Base-by-base conservation (phyloP, 257 asterid genomes). In the Rhazya stricta region DNA sequence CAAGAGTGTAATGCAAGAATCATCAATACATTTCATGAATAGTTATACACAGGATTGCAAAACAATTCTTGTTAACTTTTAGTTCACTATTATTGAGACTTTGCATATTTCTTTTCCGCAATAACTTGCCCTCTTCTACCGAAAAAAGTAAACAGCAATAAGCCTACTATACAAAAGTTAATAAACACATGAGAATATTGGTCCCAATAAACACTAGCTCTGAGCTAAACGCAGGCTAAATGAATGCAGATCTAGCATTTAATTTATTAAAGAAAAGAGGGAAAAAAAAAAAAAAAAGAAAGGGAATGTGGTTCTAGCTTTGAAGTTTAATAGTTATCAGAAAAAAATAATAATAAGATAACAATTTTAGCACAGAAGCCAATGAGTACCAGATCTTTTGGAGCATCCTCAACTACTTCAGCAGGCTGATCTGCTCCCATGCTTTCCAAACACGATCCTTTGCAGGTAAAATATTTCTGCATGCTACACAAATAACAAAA, bases 401-500 rank as follows among this genome's bases (percentile, higher is more conserved):
- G 97, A 51, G 96, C 97, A 86, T 90, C 96, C 67, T 85, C 90
- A 77, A 84, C 93, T 78, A 90, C 96, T 87, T 91, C 96, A 78
- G 98, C 98, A 41, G 97, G 98, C 66, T 94, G 98, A 79, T 94
- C 98, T 53, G 96, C 85, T 83, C 96, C 96, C 43, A 84, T 79
- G 54, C 98, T 93, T 18, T 89, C 84, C 86, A 86, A 78, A 78
- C 98, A 94, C 56, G 86, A 79, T 62, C 89, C 96, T 82, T 90
- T 90, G 81, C 98, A 91, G 86, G 86, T 88, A 90, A 94, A 83
- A 69, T 94, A 88, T 82, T 85, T 91, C 74, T 89, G 84, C 81
- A 94, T 84, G 54, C 96, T 91, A 72, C 27, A 74, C 71, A 62
- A 56, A 66, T 58, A 50, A 82, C 56, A 61, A 67, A 48, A 76